Conservation (phyloP, 1,284 basidiomycete genomes). For the Sporisorium graminicola region DNA sequence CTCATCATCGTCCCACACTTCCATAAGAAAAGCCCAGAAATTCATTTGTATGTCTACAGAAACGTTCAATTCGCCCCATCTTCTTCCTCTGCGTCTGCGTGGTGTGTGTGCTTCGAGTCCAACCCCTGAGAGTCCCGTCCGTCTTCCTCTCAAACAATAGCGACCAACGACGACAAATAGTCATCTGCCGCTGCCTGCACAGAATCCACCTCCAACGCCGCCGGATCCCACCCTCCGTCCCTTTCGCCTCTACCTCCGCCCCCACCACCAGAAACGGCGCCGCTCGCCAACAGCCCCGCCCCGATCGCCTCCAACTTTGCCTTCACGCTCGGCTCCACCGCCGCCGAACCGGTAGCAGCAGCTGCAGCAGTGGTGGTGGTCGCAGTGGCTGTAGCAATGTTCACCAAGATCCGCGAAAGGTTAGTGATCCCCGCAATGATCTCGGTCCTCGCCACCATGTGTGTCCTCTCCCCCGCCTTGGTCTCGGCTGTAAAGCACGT, state of each 20-base stretch:
- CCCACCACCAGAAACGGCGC: slow-evolving; percentile 15
- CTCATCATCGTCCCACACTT: not conserved
- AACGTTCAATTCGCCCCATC: too few relatives aligned
- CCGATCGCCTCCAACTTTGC: slow-evolving; percentile 20
- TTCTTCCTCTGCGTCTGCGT: not conserved
- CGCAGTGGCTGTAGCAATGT: slow-evolving; percentile 13
- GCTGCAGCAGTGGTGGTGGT: slow-evolving; percentile 5
- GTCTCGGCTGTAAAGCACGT: slow-evolving; percentile 10
- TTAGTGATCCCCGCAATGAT: slow-evolving; percentile 78
- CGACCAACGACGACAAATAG: slow-evolving; percentile 37
- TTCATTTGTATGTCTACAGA: not conserved
- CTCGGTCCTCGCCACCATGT: slow-evolving; percentile 78
- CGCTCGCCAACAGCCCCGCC: slow-evolving; percentile 11
- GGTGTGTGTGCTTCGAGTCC: not conserved
- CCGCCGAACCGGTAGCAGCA: not conserved
- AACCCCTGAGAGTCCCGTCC: too few relatives aligned
- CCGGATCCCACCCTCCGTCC: slow-evolving; percentile 33
- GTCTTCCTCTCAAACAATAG: slow-evolving; percentile 12
- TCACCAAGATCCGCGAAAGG: slow-evolving; percentile 33
- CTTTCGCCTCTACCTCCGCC: slow-evolving; percentile 4
- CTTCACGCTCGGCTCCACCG: not conserved
- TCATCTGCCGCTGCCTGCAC: slow-evolving; percentile 50
- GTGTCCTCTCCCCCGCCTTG: slow-evolving; percentile 73
- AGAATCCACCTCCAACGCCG: slow-evolving; percentile 37
- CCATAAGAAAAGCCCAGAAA: not conserved